Conservation (phyloP, 2,329 filamentous ascomycete species). For the Ascochyta lentis region DNA sequence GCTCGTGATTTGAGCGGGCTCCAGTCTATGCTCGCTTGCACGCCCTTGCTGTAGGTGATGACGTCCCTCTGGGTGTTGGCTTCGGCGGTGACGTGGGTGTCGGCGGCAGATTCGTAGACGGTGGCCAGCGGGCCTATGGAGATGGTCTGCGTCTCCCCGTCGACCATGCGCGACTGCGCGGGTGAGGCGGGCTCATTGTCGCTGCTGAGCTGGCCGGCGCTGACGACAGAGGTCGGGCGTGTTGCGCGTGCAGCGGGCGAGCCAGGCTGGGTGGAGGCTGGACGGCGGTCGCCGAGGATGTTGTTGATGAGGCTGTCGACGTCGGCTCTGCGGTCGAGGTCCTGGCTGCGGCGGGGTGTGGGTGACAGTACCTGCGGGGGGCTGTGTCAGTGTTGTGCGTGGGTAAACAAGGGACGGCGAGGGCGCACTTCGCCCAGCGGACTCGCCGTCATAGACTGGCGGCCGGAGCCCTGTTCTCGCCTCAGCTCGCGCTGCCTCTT, state of each 20-base stretch:
- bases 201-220: slow-evolving; percentile 79
- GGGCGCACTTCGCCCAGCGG: slow-evolving; percentile 71
- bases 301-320: slow-evolving; percentile 86
- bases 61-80: slow-evolving; percentile 72
- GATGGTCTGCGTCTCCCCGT: slow-evolving; percentile 68
- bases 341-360: slow-evolving; percentile 69
- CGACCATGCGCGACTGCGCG: slow-evolving; percentile 39
- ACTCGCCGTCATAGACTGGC: slow-evolving; percentile 67
- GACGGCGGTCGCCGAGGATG: slow-evolving; percentile 79
- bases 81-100: slow-evolving; percentile 75
- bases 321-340: slow-evolving; percentile 67
- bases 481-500: slow-evolving; percentile 89
- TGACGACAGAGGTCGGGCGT: slow-evolving; percentile 85
- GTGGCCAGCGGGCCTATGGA: slow-evolving; percentile 76
- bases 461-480: slow-evolving; percentile 73
- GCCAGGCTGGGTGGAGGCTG: slow-evolving; percentile 68
- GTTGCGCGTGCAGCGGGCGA: slow-evolving; percentile 63
- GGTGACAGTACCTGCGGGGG: slow-evolving; percentile 70
- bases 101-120: slow-evolving; percentile 72
- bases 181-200: slow-evolving; percentile 57
- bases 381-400: slow-evolving; percentile 12
- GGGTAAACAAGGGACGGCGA: slow-evolving; percentile 1
- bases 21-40: slow-evolving; percentile 87
- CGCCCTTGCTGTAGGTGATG: slow-evolving; percentile 95
- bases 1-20: slow-evolving; percentile 60